Conservation (phyloP, 768 basidiomycete genomes). For the Boletus tomentosulus region DNA sequence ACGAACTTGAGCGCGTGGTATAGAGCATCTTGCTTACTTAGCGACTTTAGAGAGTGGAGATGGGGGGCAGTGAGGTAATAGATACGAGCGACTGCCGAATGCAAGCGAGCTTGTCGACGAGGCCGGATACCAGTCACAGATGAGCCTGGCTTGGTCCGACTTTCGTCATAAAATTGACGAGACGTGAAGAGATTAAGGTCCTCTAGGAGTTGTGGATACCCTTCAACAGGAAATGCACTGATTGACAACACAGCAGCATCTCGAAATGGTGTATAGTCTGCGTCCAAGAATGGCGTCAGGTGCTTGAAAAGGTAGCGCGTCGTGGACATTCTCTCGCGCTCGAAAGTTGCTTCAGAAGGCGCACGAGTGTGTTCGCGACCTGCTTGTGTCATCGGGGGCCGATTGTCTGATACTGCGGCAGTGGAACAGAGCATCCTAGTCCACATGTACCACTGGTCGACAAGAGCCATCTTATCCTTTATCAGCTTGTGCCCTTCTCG, state of each 20-base stretch:
- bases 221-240: conserved; percentile 75
- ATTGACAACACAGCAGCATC: conserved; percentile 86
- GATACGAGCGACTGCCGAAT: conserved; percentile 84
- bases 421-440: conserved; percentile 84
- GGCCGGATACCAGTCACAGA: conserved; percentile 48
- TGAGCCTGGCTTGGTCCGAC: conserved; percentile 44
- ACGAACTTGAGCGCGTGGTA: conserved; percentile 84
- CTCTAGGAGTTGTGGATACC: conserved; percentile 78
- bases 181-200: conserved; percentile 77
- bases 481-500: conserved; percentile 51
- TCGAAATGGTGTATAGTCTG: conserved; percentile 78
- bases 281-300: conserved; percentile 82
- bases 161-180: conserved; percentile 77
- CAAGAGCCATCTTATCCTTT: conserved; percentile 51
- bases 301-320: conserved; percentile 81
- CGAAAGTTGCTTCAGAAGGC: conserved; percentile 70
- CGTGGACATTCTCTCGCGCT: conserved; percentile 77
- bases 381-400: conserved; percentile 47
- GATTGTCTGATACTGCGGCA: conserved; percentile 59
- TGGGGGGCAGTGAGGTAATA: conserved; percentile 82
- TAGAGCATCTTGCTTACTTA: conserved; percentile 67
- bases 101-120: conserved; percentile 72
- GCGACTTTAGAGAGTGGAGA: conserved; percentile 64
- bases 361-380: conserved; percentile 67
- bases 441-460: conserved; percentile 84